Base-by-base conservation (phyloP, 2,329 filamentous ascomycete genomes). In the Rhinocladiella mackenziei region DNA sequence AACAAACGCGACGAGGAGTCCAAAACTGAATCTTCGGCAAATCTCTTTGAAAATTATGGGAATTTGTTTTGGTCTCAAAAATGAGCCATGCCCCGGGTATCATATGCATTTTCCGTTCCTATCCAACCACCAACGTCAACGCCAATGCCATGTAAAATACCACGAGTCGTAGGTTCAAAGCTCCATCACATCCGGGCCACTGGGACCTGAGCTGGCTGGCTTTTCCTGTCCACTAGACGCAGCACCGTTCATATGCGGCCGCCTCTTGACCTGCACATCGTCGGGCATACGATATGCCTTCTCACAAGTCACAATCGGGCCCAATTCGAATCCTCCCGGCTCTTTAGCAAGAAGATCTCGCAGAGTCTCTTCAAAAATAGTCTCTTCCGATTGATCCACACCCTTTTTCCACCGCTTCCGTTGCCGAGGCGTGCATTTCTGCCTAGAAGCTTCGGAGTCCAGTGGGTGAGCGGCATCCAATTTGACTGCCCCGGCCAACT, bases 291-390 rank as follows among this genome's bases (percentile, higher is more conserved):
- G 81, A 52, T 75, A 75, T 30, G 70, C 68, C 55, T 75, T 72
- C 48, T 82, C 77, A 46, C 78, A 77, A 55, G 83, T 83, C 39
- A 83, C 78, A 38, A 72, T 68, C 8, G 71, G 71, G 3, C 69
- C 70, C 42, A 74, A 48, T 43, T 71, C 70, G 13, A 67, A 55
- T 38, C 60, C 61, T 50, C 56, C 57, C 23, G 59, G 56, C 23
- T 63, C 59, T 40, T 60, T 65, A 50, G 67, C 69, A 28, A 68
- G 58, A 7, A 78, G 48, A n/a, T 69, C 71, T 39, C 68, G 71
- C 56, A 80, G 66, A 3, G 75, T 76, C 52, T 75, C 75, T 57
- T 78, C 71, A 62, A 77, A 80, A 58, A 77, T 67, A 36, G 62
- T 65, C 48, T 74, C 69, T 60, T 72, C 71, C 36, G 54, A 50